These are phyloP conservation scores for Saccharomyces mikatae DNA, from an alignment of 805 yeast genomes.

Conservation along the genomic window DNA sequence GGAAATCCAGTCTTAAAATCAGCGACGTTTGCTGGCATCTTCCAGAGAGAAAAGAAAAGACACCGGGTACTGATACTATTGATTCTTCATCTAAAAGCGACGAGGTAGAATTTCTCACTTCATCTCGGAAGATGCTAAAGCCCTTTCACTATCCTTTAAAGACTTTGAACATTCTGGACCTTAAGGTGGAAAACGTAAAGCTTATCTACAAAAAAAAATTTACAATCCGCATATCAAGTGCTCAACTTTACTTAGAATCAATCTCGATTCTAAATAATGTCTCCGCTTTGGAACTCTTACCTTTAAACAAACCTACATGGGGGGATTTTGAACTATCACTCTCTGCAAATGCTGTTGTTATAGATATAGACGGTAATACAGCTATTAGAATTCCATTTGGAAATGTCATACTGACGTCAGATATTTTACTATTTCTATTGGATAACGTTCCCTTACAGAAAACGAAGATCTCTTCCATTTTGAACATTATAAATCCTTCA, in stretches of 20 bases:
- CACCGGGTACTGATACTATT: not conserved
- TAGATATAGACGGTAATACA: constrained; percentile 14
- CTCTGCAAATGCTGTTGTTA: constrained; percentile 19
- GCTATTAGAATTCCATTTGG: constrained; percentile 26
- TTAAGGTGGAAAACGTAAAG: constrained; percentile 26
- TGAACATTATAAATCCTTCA: constrained; percentile 26
- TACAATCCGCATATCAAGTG: constrained; percentile 20
- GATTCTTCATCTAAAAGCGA: not conserved
- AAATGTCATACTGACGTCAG: constrained; percentile 23
- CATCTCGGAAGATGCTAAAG: constrained; percentile 1
- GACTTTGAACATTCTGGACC: constrained; percentile 19
- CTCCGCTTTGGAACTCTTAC: constrained; percentile 14
- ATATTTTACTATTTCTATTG: constrained; percentile 16
- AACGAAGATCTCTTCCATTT: constrained; percentile 16
- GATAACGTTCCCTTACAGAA: constrained; percentile 11
- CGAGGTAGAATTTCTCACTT: not conserved
- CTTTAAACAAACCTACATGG: constrained; percentile 11
- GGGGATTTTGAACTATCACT: constrained; percentile 24
- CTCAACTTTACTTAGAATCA: constrained; percentile 21
- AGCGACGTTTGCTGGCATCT: constrained; percentile 13
- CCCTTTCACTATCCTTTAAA: constrained; percentile 4
- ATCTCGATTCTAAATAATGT: constrained; percentile 17
- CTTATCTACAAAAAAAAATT: constrained; percentile 10
- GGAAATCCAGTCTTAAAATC: constrained; percentile 16
- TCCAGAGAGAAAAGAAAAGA: constrained; percentile 2